Evolutionary conservation across 306 rosid genomes (phyloP), one percentile per base, ranked within the genome.

Genomic region (Cicer arietinum): DNA sequence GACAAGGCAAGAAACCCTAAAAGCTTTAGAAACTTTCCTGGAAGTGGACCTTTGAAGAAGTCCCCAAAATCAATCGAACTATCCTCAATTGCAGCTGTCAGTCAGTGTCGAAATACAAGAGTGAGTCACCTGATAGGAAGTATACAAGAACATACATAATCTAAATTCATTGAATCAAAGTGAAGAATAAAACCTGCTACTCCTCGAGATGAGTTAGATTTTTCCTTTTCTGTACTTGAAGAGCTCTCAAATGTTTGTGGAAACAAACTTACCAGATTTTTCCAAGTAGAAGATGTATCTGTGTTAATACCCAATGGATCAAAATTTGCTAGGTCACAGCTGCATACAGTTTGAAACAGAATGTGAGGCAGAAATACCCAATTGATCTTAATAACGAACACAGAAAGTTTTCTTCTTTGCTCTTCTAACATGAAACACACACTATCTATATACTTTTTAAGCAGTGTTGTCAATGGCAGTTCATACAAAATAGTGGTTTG

Each of bases 1-100:
- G 98, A 94, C 76, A 94, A 74, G 6, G 91, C 98, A 58, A 94
- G 87, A 77, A 83, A 86, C 40, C 90, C 98, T 87, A 94, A 87
- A 57, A 94, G 97, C 85, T 82, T 85, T 40, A 94, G 94, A 81
- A 94, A 94, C 81, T 94, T 94, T 77, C 98, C 96, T 2, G 98
- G 97, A 58, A 94, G 72, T 63, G 98, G 96, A 51, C 97, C 97
- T 79, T 90, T 90, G 79, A 94, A 94, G 87, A 94, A 94, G 79
- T 94, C 98, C 9, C 98, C 97, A 71, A 94, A 85, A 82, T 94
- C 98, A 73, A 91, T 91, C 72, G 96, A 91, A 83, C 97, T 87
- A 79, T 94, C 91, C 83, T 94, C 97, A 14, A 91, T 94, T 45
- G 97, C 91, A 84, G 98, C 96, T 94, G 96, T 76, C 79, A 87